A percentile compares a stretch with the other conserved stretches of the same genome.
phyloP scores from a whole-genome alignment of 2,329 filamentous ascomycete genomes.

The Penicillium sp. region DNA sequence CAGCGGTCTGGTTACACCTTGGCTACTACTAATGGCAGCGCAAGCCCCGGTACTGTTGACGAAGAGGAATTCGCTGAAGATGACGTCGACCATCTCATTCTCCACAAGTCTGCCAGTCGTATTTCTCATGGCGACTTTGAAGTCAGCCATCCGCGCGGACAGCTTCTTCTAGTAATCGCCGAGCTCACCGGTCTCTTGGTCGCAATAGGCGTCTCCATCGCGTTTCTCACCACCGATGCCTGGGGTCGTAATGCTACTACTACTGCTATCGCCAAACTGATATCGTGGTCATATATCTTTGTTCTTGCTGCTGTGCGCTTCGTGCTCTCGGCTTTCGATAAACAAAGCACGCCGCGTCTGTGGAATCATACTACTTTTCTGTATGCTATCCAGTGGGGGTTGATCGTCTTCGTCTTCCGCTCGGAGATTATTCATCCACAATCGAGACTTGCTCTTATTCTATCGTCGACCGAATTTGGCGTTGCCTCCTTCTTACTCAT shows the following conservation, averaged over 20 bases:
- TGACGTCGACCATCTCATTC: constrained; percentile 52
- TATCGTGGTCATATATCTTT: constrained; percentile 77
- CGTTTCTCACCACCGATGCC: constrained; percentile 58
- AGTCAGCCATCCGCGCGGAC: constrained; percentile 70
- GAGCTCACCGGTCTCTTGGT: constrained; percentile 73
- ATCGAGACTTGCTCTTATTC: constrained; percentile 57
- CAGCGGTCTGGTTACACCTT: constrained; percentile 56
- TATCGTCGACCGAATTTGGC: constrained; percentile 70
- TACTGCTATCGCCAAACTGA: constrained; percentile 63
- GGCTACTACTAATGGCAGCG: constrained; percentile 27
- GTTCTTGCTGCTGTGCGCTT: constrained; percentile 69
- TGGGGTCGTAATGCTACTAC: constrained; percentile 57
- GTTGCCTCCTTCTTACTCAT: constrained; percentile 69
- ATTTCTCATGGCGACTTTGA: constrained; percentile 52
- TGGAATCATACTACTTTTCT: constrained; percentile 92
- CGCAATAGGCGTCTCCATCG: constrained; percentile 65
- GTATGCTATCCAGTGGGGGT: constrained; percentile 78
- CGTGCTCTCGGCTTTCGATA: constrained; percentile 55
- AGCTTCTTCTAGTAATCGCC: constrained; percentile 64
- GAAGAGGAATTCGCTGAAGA: constrained; percentile 56
- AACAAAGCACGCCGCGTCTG: constrained; percentile 66
- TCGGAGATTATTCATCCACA: constrained; percentile 76
- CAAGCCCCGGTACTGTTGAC: constrained; percentile 32
- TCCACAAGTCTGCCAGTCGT: constrained; percentile 52
- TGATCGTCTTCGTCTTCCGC: constrained; percentile 72